phyloP scores from a whole-genome alignment of 2,329 filamentous ascomycete genomes.

The Zasmidium angulare region DNA sequence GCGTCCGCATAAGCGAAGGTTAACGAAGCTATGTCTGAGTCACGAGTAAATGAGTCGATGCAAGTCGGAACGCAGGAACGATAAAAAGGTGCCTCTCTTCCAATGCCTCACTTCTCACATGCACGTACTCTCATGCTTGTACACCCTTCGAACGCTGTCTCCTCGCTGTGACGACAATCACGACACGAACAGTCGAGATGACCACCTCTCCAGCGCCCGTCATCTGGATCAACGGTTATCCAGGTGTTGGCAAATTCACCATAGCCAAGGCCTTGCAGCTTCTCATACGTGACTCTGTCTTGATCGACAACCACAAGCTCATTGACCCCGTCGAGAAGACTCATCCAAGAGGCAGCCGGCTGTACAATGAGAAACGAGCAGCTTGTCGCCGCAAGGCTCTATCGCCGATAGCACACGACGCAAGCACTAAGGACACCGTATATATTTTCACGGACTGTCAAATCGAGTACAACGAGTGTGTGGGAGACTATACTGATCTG shows the following conservation, averaged over 20 bases:
- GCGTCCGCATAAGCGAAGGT: slow-evolving; percentile 34
- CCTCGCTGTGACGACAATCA: too few relatives aligned
- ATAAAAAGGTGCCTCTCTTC: background rate
- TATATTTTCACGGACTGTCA: slow-evolving; percentile 13
- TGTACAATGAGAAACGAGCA: slow-evolving; percentile 3
- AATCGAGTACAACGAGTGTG: slow-evolving; percentile 10
- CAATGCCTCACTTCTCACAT: background rate
- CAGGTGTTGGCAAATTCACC: slow-evolving; percentile 10
- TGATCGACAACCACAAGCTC: slow-evolving; percentile 14
- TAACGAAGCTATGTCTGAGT: slow-evolving; percentile 8
- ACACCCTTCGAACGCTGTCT: too few relatives aligned
- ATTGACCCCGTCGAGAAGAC: slow-evolving; percentile 8
- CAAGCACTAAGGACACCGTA: background rate
- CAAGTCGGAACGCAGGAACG: background rate
- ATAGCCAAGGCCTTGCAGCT: slow-evolving; percentile 3
- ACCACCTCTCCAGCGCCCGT: slow-evolving; percentile 5
- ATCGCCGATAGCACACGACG: background rate
- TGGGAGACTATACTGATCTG: slow-evolving; percentile 10
- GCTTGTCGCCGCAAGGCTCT: slow-evolving; percentile 5
- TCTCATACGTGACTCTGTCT: background rate
- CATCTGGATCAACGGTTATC: slow-evolving; percentile 14
- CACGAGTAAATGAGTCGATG: background rate
- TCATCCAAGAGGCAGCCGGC: slow-evolving; percentile 1
- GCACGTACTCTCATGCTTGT: too few relatives aligned
- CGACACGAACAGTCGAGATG: too few relatives aligned